Conservation (phyloP, 495 filamentous ascomycete genomes). For the Hypoxylon cercidicola region DNA sequence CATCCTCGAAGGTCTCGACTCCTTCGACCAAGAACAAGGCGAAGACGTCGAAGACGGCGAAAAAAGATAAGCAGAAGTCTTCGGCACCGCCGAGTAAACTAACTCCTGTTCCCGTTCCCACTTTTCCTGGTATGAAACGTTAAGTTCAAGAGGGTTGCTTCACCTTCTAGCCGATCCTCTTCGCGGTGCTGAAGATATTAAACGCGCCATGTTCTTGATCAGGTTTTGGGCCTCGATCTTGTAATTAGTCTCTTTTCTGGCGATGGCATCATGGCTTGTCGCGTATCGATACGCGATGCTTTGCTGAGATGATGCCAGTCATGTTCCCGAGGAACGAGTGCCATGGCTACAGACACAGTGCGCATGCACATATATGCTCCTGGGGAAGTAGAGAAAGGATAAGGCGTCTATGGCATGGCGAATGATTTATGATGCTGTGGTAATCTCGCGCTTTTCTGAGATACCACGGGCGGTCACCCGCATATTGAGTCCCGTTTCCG, state of each 20-base stretch:
- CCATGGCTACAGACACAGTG: background rate
- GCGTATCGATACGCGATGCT: too few species aligned
- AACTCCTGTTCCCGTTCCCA: conserved; percentile 52
- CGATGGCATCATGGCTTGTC: background rate
- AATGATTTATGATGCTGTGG: conserved; percentile 14
- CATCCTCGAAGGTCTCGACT: conserved; percentile 21
- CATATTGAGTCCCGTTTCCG: background rate
- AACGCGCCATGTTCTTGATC: background rate
- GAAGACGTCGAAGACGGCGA: conserved; percentile 19
- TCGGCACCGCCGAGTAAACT: conserved; percentile 39
- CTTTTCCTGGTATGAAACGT: conserved; percentile 48
- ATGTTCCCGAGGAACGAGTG: background rate
- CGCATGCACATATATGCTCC: background rate
- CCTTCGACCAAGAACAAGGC: conserved; percentile 21
- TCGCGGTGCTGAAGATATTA: background rate
- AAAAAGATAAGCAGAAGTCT: conserved; percentile 35
- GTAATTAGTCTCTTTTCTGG: background rate
- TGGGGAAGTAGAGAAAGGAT: background rate
- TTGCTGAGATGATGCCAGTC: too few species aligned
- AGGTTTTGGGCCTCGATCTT: background rate
- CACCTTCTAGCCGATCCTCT: background rate
- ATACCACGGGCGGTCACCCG: conserved; percentile 17
- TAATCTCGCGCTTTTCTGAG: conserved; percentile 23
- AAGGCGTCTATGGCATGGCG: conserved; percentile 9
- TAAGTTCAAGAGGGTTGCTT: conserved; percentile 6